Evolutionary conservation across 768 basidiomycete genomes (phyloP).

Genomic region (Tubosaeta sp.): DNA sequence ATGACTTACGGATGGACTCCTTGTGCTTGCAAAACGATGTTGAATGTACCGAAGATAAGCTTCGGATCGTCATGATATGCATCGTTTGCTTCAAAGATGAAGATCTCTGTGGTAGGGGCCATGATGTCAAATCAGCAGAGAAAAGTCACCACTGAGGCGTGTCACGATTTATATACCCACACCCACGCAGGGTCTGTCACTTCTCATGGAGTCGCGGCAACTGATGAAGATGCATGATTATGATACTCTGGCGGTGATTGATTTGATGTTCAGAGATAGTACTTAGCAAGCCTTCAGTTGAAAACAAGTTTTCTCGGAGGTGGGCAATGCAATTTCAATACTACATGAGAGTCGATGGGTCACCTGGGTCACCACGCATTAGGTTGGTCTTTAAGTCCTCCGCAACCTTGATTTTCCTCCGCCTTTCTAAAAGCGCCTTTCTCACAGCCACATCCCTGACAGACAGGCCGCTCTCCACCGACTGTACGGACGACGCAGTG

Average conservation of each 20-base stretch:
- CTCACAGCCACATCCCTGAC: conserved; percentile 19
- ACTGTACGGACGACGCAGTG: conserved; percentile 25
- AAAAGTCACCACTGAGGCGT: neutral
- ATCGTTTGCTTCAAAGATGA: conserved; percentile 16
- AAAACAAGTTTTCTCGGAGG: too few species aligned
- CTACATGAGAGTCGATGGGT: too few species aligned
- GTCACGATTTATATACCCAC: too few species aligned
- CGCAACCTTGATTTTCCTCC: conserved; percentile 17
- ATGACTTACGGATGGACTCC: conserved; percentile 15
- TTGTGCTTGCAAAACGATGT: conserved; percentile 5
- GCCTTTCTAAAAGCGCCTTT: conserved; percentile 25
- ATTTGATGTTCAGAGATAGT: too few species aligned
- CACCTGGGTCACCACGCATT: too few species aligned
- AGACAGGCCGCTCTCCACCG: conserved; percentile 21
- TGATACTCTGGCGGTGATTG: too few species aligned
- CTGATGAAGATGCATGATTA: too few species aligned
- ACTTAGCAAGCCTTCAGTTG: too few species aligned
- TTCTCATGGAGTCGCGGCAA: too few species aligned
- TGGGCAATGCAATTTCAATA: too few species aligned
- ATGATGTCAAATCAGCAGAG: conserved; percentile 1
- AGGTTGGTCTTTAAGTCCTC: neutral
- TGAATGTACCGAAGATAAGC: conserved; percentile 1
- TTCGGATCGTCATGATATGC: conserved; percentile 4
- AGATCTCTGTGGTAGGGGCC: conserved; percentile 20
- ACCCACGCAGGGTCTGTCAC: too few species aligned